Evolutionary conservation across 345 rosid genomes (phyloP).

Genomic region (Eucalyptus erythrocorys): DNA sequence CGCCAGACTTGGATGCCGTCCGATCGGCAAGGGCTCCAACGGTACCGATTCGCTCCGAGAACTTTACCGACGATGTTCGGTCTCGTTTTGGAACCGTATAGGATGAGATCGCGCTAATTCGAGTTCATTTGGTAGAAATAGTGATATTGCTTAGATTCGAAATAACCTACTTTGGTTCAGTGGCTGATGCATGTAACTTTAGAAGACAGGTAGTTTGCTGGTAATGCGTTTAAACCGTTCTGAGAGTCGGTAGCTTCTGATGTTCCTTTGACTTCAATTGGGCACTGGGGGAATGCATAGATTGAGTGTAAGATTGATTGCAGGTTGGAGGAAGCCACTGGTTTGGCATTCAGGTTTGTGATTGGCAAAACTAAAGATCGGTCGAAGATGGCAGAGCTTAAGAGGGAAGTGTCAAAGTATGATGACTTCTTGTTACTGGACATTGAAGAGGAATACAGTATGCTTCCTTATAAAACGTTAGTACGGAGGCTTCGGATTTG

Average conservation of each 20-base stretch:
- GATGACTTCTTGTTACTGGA: conserved; percentile 86
- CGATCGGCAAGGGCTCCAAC: conserved; percentile 70
- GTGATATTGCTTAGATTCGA: background rate
- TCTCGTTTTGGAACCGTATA: background rate
- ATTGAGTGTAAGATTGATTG: background rate
- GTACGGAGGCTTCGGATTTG: background rate
- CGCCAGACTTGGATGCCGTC: conserved; percentile 95
- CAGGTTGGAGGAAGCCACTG: conserved; percentile 92
- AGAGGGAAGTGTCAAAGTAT: conserved; percentile 61
- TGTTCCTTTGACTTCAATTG: background rate
- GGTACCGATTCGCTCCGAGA: conserved; percentile 15
- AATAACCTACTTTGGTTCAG: background rate
- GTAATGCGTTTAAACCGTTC: background rate
- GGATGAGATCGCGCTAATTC: background rate
- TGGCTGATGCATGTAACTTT: background rate
- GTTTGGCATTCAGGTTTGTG: conserved; percentile 77
- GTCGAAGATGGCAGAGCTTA: conserved; percentile 60
- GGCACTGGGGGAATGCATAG: background rate
- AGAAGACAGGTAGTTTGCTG: background rate
- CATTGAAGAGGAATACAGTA: conserved; percentile 93
- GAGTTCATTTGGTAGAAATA: background rate
- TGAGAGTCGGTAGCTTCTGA: background rate
- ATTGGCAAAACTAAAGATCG: conserved; percentile 61
- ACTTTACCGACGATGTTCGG: background rate
- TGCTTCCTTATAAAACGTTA: conserved; percentile 98